Base-by-base conservation (phyloP, 768 basidiomycete genomes). In the Rhodotorula diobovata region DNA sequence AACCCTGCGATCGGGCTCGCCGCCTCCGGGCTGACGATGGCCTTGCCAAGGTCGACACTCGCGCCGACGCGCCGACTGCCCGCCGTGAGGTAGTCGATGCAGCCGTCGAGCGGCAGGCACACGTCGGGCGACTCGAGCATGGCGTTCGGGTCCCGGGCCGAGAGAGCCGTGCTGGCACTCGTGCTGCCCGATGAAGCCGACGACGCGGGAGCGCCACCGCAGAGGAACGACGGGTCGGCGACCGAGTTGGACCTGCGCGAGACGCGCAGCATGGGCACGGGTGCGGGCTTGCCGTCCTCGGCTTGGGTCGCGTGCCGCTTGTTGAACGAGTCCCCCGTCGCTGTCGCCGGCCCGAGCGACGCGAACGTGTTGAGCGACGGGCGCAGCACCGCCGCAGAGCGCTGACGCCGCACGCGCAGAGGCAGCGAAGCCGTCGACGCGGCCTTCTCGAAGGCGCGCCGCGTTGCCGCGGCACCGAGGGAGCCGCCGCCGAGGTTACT, bases 1-100 rank as follows among this genome's bases (percentile, higher is more conserved):
- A 94, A 96, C 0, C 93, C 89, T 61, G 90, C 88, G 62, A 92
- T 67, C 23, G 80, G 55, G 88, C 90, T 35, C 84, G 84, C 67
- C 1, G 41, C 28, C 28, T 70, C 73, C 5, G 70, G 70, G 3
- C 65, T 66, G 43, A 66, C 43, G 34, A 45, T 55, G 11, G 69
- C 45, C 16, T 45, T 48, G 28, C 69, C 64, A 2, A 71, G 51
- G 35, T 66, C 70, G 50, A 67, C 56, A 35, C 60, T 37, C 21
- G 65, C 59, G 16, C 48, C 61, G 11, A 12, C 10, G 18, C 59
- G 50, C 10, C 46, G 43, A 23, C 35, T 35, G n/a, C 25, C 55
- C 34, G 28, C 30, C 32, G 51, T 39, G 28, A 71, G 58, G 61
- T 71, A 71, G 57, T 57, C 35, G 46, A 34, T 32, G 15, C 66